These are phyloP conservation scores for Echinosophora koreensis DNA, from an alignment of 306 rosid genomes.

Conservation along the genomic window DNA sequence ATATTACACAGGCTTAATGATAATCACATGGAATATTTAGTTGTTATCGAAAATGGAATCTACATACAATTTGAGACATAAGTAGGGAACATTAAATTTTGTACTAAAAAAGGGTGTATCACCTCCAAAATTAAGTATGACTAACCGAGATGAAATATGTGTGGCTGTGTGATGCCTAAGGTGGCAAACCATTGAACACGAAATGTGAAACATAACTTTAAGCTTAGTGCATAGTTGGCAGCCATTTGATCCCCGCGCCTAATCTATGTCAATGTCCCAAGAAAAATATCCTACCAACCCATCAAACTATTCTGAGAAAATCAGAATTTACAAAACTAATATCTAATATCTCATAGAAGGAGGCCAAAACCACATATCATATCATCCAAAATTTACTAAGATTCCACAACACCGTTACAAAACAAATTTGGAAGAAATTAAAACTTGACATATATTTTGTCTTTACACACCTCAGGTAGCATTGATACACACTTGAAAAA, in stretches of 20 bases:
- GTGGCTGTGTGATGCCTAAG: conserved; percentile 41
- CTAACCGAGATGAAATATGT: conserved; percentile 31
- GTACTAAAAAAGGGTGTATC: background rate
- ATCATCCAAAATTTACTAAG: background rate
- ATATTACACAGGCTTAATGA: background rate
- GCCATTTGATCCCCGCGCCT: conserved; percentile 30
- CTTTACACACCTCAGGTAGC: conserved; percentile 35
- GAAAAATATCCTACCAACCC: conserved; percentile 26
- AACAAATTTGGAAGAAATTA: background rate
- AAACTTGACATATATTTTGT: background rate
- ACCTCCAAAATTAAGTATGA: conserved; percentile 40
- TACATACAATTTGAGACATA: background rate
- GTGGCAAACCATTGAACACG: conserved; percentile 34
- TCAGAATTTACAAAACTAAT: background rate
- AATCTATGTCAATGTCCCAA: background rate
- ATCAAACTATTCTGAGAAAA: too few species aligned
- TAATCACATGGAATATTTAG: background rate
- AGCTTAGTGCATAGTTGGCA: background rate
- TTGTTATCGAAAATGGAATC: background rate
- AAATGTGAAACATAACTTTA: conserved; percentile 27
- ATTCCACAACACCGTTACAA: background rate
- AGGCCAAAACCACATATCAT: conserved; percentile 13
- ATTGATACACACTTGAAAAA: background rate
- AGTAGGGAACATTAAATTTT: background rate
- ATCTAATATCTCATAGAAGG: background rate